Base-by-base conservation (phyloP, 768 basidiomycete species). In the Russula griseocarnosa region DNA sequence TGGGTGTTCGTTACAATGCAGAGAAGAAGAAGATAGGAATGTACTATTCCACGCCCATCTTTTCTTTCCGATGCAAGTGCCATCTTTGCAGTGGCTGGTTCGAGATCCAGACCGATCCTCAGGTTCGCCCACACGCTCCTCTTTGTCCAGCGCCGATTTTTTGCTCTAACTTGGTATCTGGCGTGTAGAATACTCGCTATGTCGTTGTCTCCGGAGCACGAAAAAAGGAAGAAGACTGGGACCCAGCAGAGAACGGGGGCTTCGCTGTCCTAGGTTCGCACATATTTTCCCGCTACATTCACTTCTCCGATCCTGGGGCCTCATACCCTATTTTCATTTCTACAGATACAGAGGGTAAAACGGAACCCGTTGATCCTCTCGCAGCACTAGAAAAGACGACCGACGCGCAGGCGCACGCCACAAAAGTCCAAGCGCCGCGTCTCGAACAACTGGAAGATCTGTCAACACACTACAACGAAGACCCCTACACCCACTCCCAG, bases 1-100 rank as follows among this genome's bases (percentile, higher is more conserved):
- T 97, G 85, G 97, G 97, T 26, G 97, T 99, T 2, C 90, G 97
- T n/a, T 99, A 98, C 79, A 99, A 99, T 69, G 97, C 97, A 0
- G 95, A 98, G 76, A 99, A 99, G 84, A 90, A 90, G 79, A 98
- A 96, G 75, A 83, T 98, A 38, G 97, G 97, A 16, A 86, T 83
- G 62, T 99, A 99, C 76, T 94, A 89, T 72, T 92, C 92, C 7
- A 98, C 95, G 0, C 91, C 94, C 11, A 98, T 99, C 60, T 98
- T 79, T 73, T 90, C 88, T 7, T 99, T 99, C 74, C 83, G 94
- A 52, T 98, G 97, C 76, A 99, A 99, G 82, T 99, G 96, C 71
- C 95, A 98, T 74, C 77, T 98, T 1, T 98, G 97, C 72, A 85
- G 86, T 67, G 87, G 87, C n/a, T 96, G 94, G 94, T 98, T 98